Evolutionary conservation across 495 filamentous ascomycete species (phyloP), one percentile per base, ranked within the genome.

Genomic region (Hypoxylon subgilvum): DNA sequence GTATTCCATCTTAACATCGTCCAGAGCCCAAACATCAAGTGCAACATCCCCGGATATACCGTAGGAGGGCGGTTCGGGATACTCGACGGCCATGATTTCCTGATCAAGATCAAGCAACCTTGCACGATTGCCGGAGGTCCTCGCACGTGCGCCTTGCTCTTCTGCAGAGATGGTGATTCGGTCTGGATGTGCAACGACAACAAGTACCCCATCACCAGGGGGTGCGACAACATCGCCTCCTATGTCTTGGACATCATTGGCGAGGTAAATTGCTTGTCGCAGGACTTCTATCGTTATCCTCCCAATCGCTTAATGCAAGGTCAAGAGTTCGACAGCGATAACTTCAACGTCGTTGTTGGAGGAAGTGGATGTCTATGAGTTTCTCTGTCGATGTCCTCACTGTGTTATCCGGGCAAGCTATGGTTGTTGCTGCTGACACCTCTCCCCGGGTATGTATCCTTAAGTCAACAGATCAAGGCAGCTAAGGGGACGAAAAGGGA

Each of bases 111-210:
- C 12, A 14, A 55, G 4, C 27, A 44, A 9, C 27, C 27, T 10
- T 61, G 57, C 21, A 16, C 18, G 9, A 35, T 61, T 9, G 43
- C 32, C 4, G 44, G 22, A 4, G 57, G 57, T 8, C 58, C 58
- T 12, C 45, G 45, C 5, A 61, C 55, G 19, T 61, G 58, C 21
- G 31, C 51, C 17, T 6, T 53, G 45, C 30, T 55, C n/a, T 61
- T 25, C 22, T 61, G 58, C 18, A 1, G 4, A 2, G 0, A 0
- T 1, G 30, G 45, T 4, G 19, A 34, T 1, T 30, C 42, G 9
- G 46, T 61, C 21, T 56, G 39, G 44, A 44, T 61, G 39, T 61
- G 58, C 51, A 61, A 61, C 19, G 58, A 61, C 58, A 55, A 55
- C 27, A 31, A 12, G 0, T 10, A 27, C 19, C 23, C 21, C 1